These are phyloP conservation scores for Lactarius tabidus DNA, from an alignment of 768 basidiomycete species.

Conservation along the genomic window DNA sequence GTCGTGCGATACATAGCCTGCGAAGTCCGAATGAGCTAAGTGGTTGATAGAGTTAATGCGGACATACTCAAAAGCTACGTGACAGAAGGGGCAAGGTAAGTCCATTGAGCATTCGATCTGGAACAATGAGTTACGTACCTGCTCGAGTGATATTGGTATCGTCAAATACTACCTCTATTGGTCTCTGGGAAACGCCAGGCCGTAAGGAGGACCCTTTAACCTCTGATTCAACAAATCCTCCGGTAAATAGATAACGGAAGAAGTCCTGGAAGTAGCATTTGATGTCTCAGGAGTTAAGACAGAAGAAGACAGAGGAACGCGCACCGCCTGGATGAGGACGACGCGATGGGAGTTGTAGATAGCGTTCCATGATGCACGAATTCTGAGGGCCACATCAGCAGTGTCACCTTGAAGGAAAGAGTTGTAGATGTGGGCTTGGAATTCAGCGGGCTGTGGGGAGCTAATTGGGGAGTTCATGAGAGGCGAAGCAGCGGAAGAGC, in stretches of 20 bases:
- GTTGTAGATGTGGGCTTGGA: slow-evolving; percentile 73
- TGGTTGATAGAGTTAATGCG: background rate
- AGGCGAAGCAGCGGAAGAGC: background rate
- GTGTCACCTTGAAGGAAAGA: slow-evolving; percentile 69
- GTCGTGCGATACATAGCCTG: slow-evolving; percentile 79
- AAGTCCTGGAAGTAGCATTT: slow-evolving; percentile 54
- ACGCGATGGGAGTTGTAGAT: slow-evolving; percentile 79
- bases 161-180: slow-evolving; percentile 70
- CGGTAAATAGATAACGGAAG: slow-evolving; percentile 83
- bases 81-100: slow-evolving; percentile 23
- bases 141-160: slow-evolving; percentile 87
- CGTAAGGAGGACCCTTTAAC: slow-evolving; percentile 6
- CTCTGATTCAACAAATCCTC: slow-evolving; percentile 65
- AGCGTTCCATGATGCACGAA: slow-evolving; percentile 65
- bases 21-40: slow-evolving; percentile 7
- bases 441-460: slow-evolving; percentile 47
- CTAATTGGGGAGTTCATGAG: slow-evolving; percentile 39
- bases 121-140: slow-evolving; percentile 46
- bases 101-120: slow-evolving; percentile 9
- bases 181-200: slow-evolving; percentile 37
- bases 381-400: slow-evolving; percentile 71
- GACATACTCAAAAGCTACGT: slow-evolving; percentile 67
- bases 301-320: background rate
- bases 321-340: slow-evolving; percentile 82
- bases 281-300: background rate